Evolutionary conservation across 768 basidiomycete genomes (phyloP).

Genomic region (Nidularia pulvinata): DNA sequence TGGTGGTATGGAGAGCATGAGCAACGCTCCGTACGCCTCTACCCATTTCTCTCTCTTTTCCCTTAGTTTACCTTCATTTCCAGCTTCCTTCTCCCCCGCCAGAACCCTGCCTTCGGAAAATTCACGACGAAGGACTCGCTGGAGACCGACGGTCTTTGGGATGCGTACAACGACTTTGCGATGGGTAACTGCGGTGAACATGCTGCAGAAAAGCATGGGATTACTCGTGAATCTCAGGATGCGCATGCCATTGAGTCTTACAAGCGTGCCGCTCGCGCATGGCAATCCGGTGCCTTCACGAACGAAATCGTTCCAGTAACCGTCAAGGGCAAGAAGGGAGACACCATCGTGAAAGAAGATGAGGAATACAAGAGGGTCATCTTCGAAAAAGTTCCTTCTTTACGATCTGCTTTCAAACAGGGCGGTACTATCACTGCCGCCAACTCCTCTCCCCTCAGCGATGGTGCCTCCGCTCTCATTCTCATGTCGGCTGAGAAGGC

Average conservation of each 20-base stretch:
- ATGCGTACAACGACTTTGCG: slow-evolving; percentile 96
- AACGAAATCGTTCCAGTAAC: slow-evolving; percentile 90
- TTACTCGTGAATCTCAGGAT: slow-evolving; percentile 89
- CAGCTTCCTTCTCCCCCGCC: slow-evolving; percentile 82
- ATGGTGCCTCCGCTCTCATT: slow-evolving; percentile 95
- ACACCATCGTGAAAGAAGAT: slow-evolving; percentile 88
- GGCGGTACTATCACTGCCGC: slow-evolving; percentile 94
- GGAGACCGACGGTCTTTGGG: slow-evolving; percentile 92
- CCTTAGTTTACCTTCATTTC: slow-evolving; percentile 1
- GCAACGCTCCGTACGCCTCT: slow-evolving; percentile 88
- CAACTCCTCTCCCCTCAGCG: slow-evolving; percentile 93
- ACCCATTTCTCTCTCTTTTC: slow-evolving; percentile 3
- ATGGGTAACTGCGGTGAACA: slow-evolving; percentile 98
- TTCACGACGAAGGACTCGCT: slow-evolving; percentile 87
- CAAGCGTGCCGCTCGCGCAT: slow-evolving; percentile 89
- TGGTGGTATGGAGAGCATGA: slow-evolving; percentile 99
- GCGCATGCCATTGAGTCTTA: slow-evolving; percentile 94
- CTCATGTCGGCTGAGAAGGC: slow-evolving; percentile 95
- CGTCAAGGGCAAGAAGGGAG: slow-evolving; percentile 94
- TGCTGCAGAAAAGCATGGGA: slow-evolving; percentile 78
- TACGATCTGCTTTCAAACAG: slow-evolving; percentile 89
- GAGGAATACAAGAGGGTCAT: slow-evolving; percentile 98
- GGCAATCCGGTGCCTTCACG: slow-evolving; percentile 83
- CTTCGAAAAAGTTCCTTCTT: slow-evolving; percentile 89
- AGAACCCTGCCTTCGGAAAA: slow-evolving; percentile 87